These are phyloP conservation scores for Sphagnum magellanicum DNA, from an alignment of 228 moss, liverwort and hornwort genomes.

Conservation along the genomic window DNA sequence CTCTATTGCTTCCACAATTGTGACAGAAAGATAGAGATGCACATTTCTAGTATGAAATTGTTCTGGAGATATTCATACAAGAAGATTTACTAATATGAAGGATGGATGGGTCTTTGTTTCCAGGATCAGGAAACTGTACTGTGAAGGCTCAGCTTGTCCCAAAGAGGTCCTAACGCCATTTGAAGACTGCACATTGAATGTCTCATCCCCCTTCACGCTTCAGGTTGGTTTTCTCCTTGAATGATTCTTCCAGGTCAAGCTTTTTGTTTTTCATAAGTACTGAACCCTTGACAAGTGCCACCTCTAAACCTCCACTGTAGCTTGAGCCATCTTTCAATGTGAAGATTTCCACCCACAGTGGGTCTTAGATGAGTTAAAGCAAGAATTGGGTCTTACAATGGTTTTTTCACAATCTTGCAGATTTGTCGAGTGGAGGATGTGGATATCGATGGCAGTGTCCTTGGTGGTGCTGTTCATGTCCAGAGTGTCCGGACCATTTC, in stretches of 20 bases:
- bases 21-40: background rate
- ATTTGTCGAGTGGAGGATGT: slow-evolving; percentile 96
- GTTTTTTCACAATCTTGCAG: slow-evolving; percentile 15
- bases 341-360: background rate
- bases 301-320: too few species aligned
- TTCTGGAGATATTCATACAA: background rate
- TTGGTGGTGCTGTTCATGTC: slow-evolving; percentile 82
- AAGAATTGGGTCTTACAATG: too few species aligned
- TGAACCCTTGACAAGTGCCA: too few species aligned
- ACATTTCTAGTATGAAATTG: background rate
- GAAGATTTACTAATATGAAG: background rate
- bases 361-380: background rate
- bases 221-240: slow-evolving; percentile 42
- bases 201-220: slow-evolving; percentile 84
- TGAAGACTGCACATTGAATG: slow-evolving; percentile 91
- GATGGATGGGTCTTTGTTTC: background rate
- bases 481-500: slow-evolving; percentile 82
- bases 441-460: slow-evolving; percentile 67
- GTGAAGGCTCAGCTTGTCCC: slow-evolving; percentile 67
- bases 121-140: slow-evolving; percentile 66
- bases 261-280: too few species aligned
- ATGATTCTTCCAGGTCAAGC: background rate
- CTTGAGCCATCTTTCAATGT: background rate
- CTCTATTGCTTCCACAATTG: background rate
- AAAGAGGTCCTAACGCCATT: slow-evolving; percentile 80